Percentiles rank a stretch among this genome's conserved stretches.
Conservation (phyloP, 768 basidiomycete genomes). For the Rossbeevera mucosa region DNA sequence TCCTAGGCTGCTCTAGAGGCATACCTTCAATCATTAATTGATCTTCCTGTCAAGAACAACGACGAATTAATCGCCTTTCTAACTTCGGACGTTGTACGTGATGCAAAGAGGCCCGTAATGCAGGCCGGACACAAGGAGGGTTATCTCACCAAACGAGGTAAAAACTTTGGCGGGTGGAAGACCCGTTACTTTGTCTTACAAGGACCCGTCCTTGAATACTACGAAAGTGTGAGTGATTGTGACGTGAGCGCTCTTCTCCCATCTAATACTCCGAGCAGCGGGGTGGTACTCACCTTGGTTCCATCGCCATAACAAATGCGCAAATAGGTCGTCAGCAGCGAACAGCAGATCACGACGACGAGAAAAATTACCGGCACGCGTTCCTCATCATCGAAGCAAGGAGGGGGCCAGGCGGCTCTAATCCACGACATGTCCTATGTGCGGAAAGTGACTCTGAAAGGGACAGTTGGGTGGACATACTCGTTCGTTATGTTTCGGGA, state of each 20-base stretch:
- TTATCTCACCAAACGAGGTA: conserved; percentile 91
- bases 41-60: conserved; percentile 80
- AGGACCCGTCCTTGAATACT: conserved; percentile 89
- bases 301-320: conserved; percentile 85
- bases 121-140: conserved; percentile 89
- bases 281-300: conserved; percentile 87
- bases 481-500: conserved; percentile 84
- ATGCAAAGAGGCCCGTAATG: conserved; percentile 69
- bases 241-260: conserved; percentile 3
- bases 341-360: conserved; percentile 60
- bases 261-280: conserved; percentile 46
- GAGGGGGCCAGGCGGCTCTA: conserved; percentile 63
- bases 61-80: conserved; percentile 90
- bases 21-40: conserved; percentile 81
- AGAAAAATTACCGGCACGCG: conserved; percentile 94
- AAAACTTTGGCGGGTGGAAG: conserved; percentile 98
- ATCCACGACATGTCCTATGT: conserved; percentile 87
- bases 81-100: conserved; percentile 81
- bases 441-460: conserved; percentile 93
- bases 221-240: conserved; percentile 76
- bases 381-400: conserved; percentile 94
- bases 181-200: conserved; percentile 92
- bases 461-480: conserved; percentile 91
- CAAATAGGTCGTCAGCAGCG: conserved; percentile 95
- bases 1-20: conserved; percentile 68